Evolutionary conservation across 495 filamentous ascomycete species (phyloP).

Genomic region (Cetradonia linearis): DNA sequence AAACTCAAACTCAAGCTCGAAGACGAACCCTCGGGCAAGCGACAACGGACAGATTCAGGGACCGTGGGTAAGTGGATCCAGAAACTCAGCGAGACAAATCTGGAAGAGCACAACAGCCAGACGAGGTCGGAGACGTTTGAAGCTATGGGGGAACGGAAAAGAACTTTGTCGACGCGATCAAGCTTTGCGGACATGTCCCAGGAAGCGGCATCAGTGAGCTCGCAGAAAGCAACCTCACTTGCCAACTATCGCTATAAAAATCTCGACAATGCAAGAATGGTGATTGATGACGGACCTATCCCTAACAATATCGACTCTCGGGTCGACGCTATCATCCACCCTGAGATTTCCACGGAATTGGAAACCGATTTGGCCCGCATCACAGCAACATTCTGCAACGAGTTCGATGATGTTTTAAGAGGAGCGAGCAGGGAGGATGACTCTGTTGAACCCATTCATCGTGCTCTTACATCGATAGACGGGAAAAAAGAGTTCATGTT

Average conservation of each 20-base stretch:
- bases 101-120: background rate
- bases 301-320: too few species aligned
- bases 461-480: conserved; percentile 12
- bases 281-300: too few species aligned
- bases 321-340: too few species aligned
- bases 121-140: background rate
- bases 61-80: background rate
- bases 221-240: background rate
- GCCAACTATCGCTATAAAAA: background rate
- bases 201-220: background rate
- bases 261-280: too few species aligned
- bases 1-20: too few species aligned
- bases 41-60: background rate
- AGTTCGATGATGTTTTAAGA: background rate
- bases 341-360: too few species aligned
- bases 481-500: conserved; percentile 7
- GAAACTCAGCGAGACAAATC: background rate
- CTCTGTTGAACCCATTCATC: conserved; percentile 10
- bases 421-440: conserved; percentile 18
- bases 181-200: background rate
- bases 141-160: background rate
- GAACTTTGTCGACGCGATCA: background rate
- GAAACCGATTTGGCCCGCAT: too few species aligned
- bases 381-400: background rate
- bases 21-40: background rate